Evolutionary conservation across 306 rosid genomes (phyloP).

Genomic region (Dicorynia guianensis): DNA sequence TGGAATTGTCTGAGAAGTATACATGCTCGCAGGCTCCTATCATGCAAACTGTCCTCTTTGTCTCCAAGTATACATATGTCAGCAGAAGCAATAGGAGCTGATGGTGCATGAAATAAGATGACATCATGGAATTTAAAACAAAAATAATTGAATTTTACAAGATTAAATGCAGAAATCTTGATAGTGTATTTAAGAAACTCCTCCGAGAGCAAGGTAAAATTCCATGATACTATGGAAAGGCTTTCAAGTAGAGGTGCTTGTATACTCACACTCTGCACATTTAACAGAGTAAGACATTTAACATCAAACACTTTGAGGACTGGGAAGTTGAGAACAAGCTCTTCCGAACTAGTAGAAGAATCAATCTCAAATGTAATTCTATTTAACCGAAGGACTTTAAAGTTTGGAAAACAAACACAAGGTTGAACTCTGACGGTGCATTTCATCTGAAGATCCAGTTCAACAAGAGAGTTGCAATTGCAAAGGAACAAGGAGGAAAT

Average conservation of each 20-base stretch:
- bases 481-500: background rate
- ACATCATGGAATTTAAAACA: background rate
- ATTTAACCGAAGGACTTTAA: background rate
- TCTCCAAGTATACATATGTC: background rate
- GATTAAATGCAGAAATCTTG: background rate
- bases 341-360: background rate
- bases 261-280: background rate
- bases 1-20: background rate
- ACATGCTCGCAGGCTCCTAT: background rate
- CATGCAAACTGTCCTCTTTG: background rate
- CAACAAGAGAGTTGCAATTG: background rate
- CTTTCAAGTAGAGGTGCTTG: constrained; percentile 9
- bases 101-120: background rate
- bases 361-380: background rate
- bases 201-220: background rate
- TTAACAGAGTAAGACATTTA: no score
- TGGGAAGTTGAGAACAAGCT: background rate
- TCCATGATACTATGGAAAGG: background rate
- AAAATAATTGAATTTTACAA: background rate
- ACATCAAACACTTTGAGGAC: background rate
- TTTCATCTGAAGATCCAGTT: background rate
- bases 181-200: background rate
- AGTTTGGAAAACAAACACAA: background rate
- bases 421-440: background rate
- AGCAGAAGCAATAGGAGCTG: background rate